A percentile compares a stretch with the other conserved stretches of the same genome.
phyloP scores from a whole-genome alignment of 441 rosid species.

The Populus tomentosa region DNA sequence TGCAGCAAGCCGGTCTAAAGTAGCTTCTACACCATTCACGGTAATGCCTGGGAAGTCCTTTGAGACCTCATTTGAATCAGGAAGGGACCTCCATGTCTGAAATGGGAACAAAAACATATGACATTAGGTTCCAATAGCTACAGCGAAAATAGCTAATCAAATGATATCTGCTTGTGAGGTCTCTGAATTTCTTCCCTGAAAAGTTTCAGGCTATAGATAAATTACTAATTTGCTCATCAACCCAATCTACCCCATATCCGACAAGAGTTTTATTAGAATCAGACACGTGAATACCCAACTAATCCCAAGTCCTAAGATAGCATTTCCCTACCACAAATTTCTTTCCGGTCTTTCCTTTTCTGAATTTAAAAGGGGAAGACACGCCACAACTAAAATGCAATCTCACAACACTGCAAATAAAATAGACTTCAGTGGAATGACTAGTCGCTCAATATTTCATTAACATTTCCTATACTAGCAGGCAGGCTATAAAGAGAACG shows the following conservation, averaged over 20 bases:
- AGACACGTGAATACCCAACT: background rate
- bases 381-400: background rate
- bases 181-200: background rate
- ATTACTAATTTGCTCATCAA: background rate
- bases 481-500: background rate
- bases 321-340: background rate
- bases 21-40: constrained; percentile 53
- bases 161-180: background rate
- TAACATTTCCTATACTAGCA: background rate
- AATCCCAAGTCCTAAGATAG: background rate
- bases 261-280: background rate
- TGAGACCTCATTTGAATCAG: constrained; percentile 84
- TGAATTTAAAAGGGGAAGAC: background rate
- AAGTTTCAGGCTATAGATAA: background rate
- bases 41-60: constrained; percentile 70
- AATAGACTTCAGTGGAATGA: background rate
- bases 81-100: constrained; percentile 96
- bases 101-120: background rate
- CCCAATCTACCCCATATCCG: background rate
- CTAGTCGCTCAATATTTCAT: background rate
- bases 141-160: background rate
- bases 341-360: background rate
- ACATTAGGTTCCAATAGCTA: background rate
- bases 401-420: background rate
- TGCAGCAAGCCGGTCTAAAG: constrained; percentile 60